A percentile compares a stretch with the other conserved stretches of the same genome.
Evolutionary conservation across 768 basidiomycete genomes (phyloP).

Genomic region (Wakefieldia striispora): DNA sequence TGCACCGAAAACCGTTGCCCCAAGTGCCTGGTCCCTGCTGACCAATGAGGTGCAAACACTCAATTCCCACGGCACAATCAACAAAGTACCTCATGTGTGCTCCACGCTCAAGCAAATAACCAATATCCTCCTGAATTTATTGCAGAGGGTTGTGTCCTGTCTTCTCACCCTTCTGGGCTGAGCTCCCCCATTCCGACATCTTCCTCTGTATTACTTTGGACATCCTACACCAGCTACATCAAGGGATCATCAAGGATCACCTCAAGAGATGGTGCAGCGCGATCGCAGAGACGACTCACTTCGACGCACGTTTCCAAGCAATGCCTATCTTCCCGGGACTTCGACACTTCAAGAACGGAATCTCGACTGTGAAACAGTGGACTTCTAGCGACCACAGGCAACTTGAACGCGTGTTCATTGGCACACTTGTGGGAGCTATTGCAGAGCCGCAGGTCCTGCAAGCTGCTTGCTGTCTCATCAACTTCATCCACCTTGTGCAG

Average conservation of each 20-base stretch:
- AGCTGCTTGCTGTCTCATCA: neutral
- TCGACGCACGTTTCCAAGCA: neutral
- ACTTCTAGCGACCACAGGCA: neutral
- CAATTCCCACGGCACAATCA: neutral
- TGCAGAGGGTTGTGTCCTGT: neutral
- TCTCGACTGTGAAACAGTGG: neutral
- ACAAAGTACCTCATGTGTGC: too few relatives aligned
- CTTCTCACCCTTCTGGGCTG: constrained; percentile 4
- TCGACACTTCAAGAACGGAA: neutral
- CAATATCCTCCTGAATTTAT: neutral
- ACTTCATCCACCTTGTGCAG: neutral
- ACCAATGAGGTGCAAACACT: neutral
- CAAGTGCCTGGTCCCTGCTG: neutral
- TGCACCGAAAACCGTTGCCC: constrained; percentile 1
- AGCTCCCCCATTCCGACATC: neutral
- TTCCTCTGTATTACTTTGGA: neutral
- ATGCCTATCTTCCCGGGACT: neutral
- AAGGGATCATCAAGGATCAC: too few relatives aligned
- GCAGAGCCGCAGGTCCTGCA: neutral
- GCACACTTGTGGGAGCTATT: neutral
- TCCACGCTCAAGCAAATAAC: neutral
- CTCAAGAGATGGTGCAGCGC: neutral
- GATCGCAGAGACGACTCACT: neutral
- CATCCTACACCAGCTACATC: constrained; percentile 1
- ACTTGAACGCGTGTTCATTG: neutral